Percentiles rank a stretch among this genome's conserved stretches.
Evolutionary conservation across 345 rosid species (phyloP).

Genomic region (Cardamine chenopodiifolia): DNA sequence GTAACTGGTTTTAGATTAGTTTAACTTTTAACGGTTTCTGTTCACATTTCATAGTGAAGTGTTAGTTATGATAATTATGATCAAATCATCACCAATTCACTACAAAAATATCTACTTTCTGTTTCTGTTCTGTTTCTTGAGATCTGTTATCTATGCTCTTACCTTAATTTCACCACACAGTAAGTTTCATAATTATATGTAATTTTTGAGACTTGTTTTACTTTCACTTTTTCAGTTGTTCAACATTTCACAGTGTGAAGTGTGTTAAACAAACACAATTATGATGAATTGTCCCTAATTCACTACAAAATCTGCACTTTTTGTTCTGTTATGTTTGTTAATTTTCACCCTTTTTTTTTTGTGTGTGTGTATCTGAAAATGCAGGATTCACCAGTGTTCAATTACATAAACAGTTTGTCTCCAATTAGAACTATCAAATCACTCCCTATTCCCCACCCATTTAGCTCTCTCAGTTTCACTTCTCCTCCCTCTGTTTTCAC

Average conservation of each 20-base stretch:
- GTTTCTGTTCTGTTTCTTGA: neutral
- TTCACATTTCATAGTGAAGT: neutral
- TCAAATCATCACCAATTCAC: neutral
- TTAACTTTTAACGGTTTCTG: conserved; percentile 5
- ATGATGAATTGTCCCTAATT: neutral
- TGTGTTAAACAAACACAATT: neutral
- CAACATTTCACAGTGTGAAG: neutral
- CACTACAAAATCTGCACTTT: conserved; percentile 9
- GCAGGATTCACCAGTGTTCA: conserved; percentile 98
- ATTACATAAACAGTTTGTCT: conserved; percentile 85
- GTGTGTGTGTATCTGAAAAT: conserved; percentile 1
- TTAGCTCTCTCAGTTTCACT: conserved; percentile 68
- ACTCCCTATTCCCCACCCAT: conserved; percentile 57
- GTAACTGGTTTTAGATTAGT: conserved; percentile 9
- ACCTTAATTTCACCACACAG: neutral
- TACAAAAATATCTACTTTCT: conserved; percentile 1
- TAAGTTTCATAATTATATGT: neutral
- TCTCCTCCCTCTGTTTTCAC: conserved; percentile 86
- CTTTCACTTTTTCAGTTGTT: conserved; percentile 4
- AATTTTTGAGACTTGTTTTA: neutral
- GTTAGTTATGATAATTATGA: neutral
- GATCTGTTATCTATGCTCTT: neutral
- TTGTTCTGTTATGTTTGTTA: conserved; percentile 13
- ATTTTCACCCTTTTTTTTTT: neutral
- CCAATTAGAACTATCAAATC: conserved; percentile 92